A percentile compares a stretch with the other conserved stretches of the same genome.
These are phyloP conservation scores for Escallonia herrerae DNA, from an alignment of 129 eudicot species.

Conservation along the genomic window DNA sequence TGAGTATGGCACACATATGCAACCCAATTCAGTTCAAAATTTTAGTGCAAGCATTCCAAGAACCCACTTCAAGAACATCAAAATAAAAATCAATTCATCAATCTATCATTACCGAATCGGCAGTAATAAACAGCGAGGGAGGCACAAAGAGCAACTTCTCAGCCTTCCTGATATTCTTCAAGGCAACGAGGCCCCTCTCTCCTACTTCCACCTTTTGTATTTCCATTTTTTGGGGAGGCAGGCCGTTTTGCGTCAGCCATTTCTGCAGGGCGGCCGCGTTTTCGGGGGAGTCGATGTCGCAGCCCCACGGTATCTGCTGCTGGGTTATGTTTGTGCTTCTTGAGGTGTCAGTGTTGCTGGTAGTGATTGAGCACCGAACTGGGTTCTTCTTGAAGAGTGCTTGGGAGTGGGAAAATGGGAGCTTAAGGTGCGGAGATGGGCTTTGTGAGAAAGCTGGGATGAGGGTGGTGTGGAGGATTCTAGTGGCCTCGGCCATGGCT, in stretches of 20 bases:
- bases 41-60: too few species aligned
- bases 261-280: constrained; percentile 71
- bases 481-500: constrained; percentile 57
- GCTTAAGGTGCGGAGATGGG: constrained; percentile 5
- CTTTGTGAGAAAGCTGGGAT: constrained; percentile 34
- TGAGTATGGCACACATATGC: too few species aligned
- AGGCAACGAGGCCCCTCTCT: constrained; percentile 89
- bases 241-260: constrained; percentile 67
- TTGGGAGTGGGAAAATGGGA: constrained; percentile 11
- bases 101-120: constrained; percentile 63
- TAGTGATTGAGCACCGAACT: constrained; percentile 53
- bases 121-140: constrained; percentile 74
- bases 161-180: constrained; percentile 67
- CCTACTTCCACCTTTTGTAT: constrained; percentile 77
- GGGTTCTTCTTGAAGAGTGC: constrained; percentile 14
- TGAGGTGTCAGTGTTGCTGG: constrained; percentile 27
- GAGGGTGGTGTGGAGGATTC: constrained; percentile 39
- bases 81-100: too few species aligned
- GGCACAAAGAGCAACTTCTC: constrained; percentile 93
- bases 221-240: constrained; percentile 86
- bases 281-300: constrained; percentile 76
- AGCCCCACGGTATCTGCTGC: constrained; percentile 64
- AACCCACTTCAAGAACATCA: too few species aligned
- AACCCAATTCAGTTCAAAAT: too few species aligned
- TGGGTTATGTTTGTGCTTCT: neutral